A percentile compares a stretch with the other conserved stretches of the same genome.
Evolutionary conservation across 106 monocot genomes (phyloP).

Genomic region (Dendrobium huoshanense): DNA sequence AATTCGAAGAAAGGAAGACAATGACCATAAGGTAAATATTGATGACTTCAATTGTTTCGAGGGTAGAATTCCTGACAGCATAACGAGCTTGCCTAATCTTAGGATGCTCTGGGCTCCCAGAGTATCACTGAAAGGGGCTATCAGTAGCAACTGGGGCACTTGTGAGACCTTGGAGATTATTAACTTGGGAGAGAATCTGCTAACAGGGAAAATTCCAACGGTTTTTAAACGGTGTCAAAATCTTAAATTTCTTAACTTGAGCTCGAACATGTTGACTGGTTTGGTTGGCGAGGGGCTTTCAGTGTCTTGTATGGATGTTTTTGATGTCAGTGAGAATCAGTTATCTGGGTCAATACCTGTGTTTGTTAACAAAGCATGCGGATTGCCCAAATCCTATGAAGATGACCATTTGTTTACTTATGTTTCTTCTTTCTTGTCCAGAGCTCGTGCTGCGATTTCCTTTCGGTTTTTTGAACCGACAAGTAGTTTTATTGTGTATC

Average conservation of each 20-base stretch:
- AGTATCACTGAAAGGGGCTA: constrained; percentile 50
- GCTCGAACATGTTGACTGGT: constrained; percentile 68
- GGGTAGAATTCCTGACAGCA: constrained; percentile 53
- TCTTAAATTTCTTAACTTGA: constrained; percentile 71
- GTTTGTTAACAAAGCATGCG: constrained; percentile 29
- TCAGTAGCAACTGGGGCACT: constrained; percentile 59
- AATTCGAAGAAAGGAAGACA: background rate
- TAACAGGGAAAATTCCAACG: constrained; percentile 45
- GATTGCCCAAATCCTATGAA: constrained; percentile 11
- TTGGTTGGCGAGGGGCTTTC: constrained; percentile 40
- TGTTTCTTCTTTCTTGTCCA: constrained; percentile 32
- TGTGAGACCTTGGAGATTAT: constrained; percentile 75
- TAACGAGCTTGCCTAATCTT: constrained; percentile 53
- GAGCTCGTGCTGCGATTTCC: constrained; percentile 12
- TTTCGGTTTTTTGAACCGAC: constrained; percentile 11
- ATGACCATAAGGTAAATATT: constrained; percentile 10
- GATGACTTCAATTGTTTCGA: constrained; percentile 83
- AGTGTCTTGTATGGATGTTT: constrained; percentile 79
- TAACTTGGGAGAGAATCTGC: constrained; percentile 63
- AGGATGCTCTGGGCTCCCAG: constrained; percentile 84
- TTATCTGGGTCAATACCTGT: constrained; percentile 52
- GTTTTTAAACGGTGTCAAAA: constrained; percentile 50
- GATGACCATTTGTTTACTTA: constrained; percentile 41
- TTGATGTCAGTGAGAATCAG: constrained; percentile 82
- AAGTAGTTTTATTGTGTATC: constrained; percentile 26